Evolutionary conservation across 169 alveolate genomes (phyloP).

Genomic region (Plasmodium fragile): DNA sequence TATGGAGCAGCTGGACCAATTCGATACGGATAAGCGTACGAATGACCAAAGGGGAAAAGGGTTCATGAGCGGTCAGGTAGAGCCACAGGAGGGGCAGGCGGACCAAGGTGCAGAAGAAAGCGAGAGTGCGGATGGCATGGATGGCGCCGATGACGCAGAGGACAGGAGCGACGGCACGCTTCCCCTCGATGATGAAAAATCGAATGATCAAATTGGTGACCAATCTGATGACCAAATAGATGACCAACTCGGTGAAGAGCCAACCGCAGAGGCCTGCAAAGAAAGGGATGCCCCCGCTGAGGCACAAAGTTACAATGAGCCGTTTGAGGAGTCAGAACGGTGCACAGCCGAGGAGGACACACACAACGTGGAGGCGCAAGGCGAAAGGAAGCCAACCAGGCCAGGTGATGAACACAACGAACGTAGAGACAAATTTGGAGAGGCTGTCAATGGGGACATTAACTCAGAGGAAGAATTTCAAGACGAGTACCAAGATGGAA

Average conservation of each 20-base stretch:
- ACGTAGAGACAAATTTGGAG: constrained; percentile 5
- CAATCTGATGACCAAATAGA: background rate
- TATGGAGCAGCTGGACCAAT: background rate
- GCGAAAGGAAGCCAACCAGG: background rate
- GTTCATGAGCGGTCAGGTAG: background rate
- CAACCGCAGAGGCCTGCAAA: background rate
- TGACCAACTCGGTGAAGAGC: background rate
- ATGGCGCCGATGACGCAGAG: constrained; percentile 2
- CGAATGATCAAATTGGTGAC: background rate
- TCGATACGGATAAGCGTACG: background rate
- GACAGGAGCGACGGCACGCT: background rate
- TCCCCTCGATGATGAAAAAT: background rate
- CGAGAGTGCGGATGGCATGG: background rate
- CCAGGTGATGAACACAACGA: background rate
- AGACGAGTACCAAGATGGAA: background rate
- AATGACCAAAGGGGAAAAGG: constrained; percentile 9
- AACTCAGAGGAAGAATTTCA: background rate
- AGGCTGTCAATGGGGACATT: background rate
- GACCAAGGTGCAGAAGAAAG: background rate
- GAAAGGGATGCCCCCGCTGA: background rate
- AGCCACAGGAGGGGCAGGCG: background rate
- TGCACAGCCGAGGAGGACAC: background rate
- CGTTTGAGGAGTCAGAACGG: background rate
- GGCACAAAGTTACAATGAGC: background rate
- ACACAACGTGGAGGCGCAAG: background rate